Conservation (phyloP, 768 basidiomycete species). For the Gautieria morchelliformis region DNA sequence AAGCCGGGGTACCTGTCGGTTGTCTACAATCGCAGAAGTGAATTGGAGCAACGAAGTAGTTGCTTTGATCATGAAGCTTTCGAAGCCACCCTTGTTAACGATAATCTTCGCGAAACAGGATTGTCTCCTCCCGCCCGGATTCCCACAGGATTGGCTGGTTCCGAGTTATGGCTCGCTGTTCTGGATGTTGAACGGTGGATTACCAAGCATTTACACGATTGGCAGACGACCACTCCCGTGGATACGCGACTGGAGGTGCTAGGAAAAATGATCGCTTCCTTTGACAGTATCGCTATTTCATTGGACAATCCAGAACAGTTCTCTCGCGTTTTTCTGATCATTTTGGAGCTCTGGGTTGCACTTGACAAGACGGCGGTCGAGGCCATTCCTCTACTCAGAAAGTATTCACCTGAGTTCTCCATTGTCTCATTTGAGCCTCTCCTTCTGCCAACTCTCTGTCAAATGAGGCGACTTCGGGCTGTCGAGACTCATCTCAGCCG, state of each 20-base stretch:
- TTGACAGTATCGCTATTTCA: background rate
- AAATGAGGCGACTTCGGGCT: conserved; percentile 19
- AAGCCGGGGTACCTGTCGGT: background rate
- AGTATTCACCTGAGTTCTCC: conserved; percentile 40
- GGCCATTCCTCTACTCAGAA: conserved; percentile 28
- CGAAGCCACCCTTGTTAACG: background rate
- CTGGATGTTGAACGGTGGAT: background rate
- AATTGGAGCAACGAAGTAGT: background rate
- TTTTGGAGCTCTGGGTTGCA: conserved; percentile 41
- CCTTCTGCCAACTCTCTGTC: conserved; percentile 25
- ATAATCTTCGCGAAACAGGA: background rate
- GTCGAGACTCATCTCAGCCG: conserved; percentile 23
- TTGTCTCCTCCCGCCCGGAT: background rate
- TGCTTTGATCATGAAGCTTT: background rate
- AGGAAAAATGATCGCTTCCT: background rate
- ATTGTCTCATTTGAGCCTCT: conserved; percentile 28
- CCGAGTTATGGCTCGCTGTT: background rate
- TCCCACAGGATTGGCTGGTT: background rate
- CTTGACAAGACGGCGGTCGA: conserved; percentile 29
- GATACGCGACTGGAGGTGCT: background rate
- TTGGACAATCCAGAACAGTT: conserved; percentile 11
- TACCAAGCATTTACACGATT: background rate
- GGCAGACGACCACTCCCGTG: background rate
- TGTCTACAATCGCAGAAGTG: background rate
- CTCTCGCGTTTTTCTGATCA: conserved; percentile 33